Base-by-base conservation (phyloP, 225 moss, liverwort and hornwort species). In the Pseudoscleropodium purum region DNA sequence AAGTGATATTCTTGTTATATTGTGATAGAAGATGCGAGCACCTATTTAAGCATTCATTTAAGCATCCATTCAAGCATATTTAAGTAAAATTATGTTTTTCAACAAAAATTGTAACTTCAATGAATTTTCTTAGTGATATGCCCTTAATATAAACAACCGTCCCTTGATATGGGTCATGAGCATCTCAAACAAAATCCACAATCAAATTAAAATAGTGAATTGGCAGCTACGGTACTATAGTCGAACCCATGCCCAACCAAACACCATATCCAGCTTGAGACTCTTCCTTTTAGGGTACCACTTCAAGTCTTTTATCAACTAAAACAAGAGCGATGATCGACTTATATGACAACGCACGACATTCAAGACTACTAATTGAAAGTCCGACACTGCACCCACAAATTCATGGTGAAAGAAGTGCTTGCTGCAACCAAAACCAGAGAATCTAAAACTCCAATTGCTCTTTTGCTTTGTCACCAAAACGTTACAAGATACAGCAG, bases 401-500 rank as follows among this genome's bases (percentile, higher is more conserved):
- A 77, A 52, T 49, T 65, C 41, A 72, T 36, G 61, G 36, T 47
- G 30, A 54, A 63, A 5, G 21, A 79, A 23, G 31, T 12, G 68
- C 45, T 65, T 76, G 65, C 76, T 56, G 67, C 61, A 72, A 60
- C 26, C 4, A 30, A 87, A 67, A 85, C 84, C 81, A 75, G 77
- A 85, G 54, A 75, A 62, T 85, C 85, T 37, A 63, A 30, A 85
- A n/a, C 73, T 68, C 84, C 62, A 80, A 72, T 70, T 76, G 27
- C 70, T 82, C 63, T 30, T 63, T 81, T 34, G 43, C 36, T 69
- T 80, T 26, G 75, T 56, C 61, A 90, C 30, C 84, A 54, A 54
- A 81, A 91, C 84, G 87, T 47, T 89, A 92, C 89, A 90, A 86
- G 37, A 51, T n/a, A 56, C 47, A 84, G 87, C 89, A 89, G 89